Conservation (phyloP, 352 stramenopile species). For the Globisporangium paddicum region DNA sequence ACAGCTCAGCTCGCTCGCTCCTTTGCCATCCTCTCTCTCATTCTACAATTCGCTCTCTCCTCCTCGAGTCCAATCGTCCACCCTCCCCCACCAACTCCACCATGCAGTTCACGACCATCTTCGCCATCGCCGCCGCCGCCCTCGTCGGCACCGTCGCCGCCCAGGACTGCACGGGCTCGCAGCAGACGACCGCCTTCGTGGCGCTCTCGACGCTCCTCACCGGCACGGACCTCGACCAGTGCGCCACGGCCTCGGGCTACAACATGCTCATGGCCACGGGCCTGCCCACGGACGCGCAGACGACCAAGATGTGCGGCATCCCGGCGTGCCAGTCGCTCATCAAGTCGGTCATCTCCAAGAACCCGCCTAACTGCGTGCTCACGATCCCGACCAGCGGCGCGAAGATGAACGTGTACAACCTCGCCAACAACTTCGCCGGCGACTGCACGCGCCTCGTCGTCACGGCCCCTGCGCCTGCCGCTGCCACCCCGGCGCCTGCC, state of each 20-base stretch:
- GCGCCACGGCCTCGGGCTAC: slow-evolving; percentile 23
- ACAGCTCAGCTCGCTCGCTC: too few species aligned
- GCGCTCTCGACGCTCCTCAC: slow-evolving; percentile 18
- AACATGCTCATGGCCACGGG: slow-evolving; percentile 30
- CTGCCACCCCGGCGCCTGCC: background rate
- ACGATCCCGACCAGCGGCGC: slow-evolving; percentile 29
- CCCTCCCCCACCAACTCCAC: background rate
- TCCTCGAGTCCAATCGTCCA: slow-evolving; percentile 11
- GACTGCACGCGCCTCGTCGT: slow-evolving; percentile 17
- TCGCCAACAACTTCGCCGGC: slow-evolving; percentile 52
- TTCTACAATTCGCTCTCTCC: slow-evolving; percentile 13
- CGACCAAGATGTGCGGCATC: slow-evolving; percentile 31
- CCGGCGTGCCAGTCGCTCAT: slow-evolving; percentile 29
- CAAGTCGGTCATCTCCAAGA: slow-evolving; percentile 19
- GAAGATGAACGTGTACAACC: slow-evolving; percentile 32
- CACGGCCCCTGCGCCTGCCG: background rate
- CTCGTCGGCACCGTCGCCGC: slow-evolving; percentile 13
- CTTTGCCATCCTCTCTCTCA: background rate
- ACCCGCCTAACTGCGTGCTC: slow-evolving; percentile 33
- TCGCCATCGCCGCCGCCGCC: slow-evolving; percentile 21
- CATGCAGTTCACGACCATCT: slow-evolving; percentile 6
- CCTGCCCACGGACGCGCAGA: slow-evolving; percentile 26
- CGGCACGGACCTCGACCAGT: slow-evolving; percentile 15
- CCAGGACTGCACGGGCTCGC: slow-evolving; percentile 14
- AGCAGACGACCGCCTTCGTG: slow-evolving; percentile 21